Base-by-base conservation (phyloP, 139 green algal species). In the Ettlia oleoabundans region DNA sequence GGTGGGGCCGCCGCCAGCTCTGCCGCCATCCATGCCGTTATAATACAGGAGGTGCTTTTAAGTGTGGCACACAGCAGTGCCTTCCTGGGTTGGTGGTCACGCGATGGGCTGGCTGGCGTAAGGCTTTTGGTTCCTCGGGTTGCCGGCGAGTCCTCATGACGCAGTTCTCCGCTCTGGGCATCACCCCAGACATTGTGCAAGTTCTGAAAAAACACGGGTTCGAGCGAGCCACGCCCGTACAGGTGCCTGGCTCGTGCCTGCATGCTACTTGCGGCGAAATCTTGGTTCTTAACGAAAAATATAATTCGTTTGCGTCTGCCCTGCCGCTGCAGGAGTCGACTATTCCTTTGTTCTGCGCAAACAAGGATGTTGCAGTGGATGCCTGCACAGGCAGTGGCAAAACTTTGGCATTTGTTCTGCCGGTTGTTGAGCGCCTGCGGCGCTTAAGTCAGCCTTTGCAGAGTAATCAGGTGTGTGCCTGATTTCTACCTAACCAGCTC, bases 311-410 rank as follows among this genome's bases (percentile, higher is more conserved):
- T n/a, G n/a, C n/a, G n/a, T n/a, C n/a, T n/a, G n/a, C n/a, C n/a
- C n/a, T n/a, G n/a, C n/a, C 15, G 47, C 47, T 28, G 13, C 97
- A 99, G 76, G 94, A 94, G 51, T 95, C 95, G 3, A 93, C 90
- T 3, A 98, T 99, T 33, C 96, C 96, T 0, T 73, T 99, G 55
- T 95, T 99, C 13, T 87, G 82, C 38, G 91, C 89, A 13, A 93
- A 99, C 90, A 98, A 98, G 81, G 97, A 99, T 82, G 97, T 99
- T 2, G 90, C 92, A 8, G 97, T 99, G 22, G 96, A 99, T 35
- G 97, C 97, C 0, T 94, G 88, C 85, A 99, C 97, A 1, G 97
- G 97, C n/a, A 96, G 90, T 19, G 97, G 97, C 22, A 99, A 99
- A 85, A 99, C 97, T 0, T 88, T 99, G 10, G 96, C 97, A 1